phyloP scores from a whole-genome alignment of 192 early-diverging fungal species.

The Chytriomyces hyalinus region DNA sequence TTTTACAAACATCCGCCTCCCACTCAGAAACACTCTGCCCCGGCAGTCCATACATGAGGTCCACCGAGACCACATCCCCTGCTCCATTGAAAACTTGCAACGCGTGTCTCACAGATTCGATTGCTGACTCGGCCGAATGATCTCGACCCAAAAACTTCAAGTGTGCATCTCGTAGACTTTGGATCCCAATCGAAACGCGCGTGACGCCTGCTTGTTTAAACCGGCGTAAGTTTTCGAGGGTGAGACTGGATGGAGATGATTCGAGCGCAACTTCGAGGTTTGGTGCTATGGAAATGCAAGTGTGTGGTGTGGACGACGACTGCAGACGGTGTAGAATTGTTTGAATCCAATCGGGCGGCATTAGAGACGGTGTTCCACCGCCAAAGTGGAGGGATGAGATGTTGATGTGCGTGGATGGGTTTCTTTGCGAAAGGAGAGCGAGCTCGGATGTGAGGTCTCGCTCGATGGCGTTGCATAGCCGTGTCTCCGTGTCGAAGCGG shows the following conservation, averaged over 20 bases:
- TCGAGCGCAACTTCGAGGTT: slow-evolving; percentile 59
- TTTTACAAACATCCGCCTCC: slow-evolving; percentile 44
- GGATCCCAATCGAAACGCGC: slow-evolving; percentile 60
- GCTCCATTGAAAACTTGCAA: slow-evolving; percentile 27
- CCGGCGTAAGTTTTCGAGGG: slow-evolving; percentile 41
- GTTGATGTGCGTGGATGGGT: slow-evolving; percentile 15
- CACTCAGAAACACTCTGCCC: slow-evolving; percentile 49
- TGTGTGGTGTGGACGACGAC: slow-evolving; percentile 28
- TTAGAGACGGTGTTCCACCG: slow-evolving; percentile 58
- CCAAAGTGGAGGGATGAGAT: slow-evolving; percentile 52
- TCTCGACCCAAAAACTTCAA: slow-evolving; percentile 51
- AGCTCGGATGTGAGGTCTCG: neutral
- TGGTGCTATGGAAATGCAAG: slow-evolving; percentile 32
- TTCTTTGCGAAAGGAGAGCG: neutral
- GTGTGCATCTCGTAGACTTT: slow-evolving; percentile 48
- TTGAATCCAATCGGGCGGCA: slow-evolving; percentile 3
- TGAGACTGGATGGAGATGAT: slow-evolving; percentile 27
- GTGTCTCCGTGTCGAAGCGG: neutral
- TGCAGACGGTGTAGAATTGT: neutral
- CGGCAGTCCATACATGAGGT: slow-evolving; percentile 61
- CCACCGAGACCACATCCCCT: slow-evolving; percentile 51
- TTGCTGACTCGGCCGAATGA: slow-evolving; percentile 29
- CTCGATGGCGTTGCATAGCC: slow-evolving; percentile 1
- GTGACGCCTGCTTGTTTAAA: slow-evolving; percentile 48
- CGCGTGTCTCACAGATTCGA: neutral